Conservation (phyloP, 1,284 basidiomycete genomes). For the Cutaneotrichosporon sp. region DNA sequence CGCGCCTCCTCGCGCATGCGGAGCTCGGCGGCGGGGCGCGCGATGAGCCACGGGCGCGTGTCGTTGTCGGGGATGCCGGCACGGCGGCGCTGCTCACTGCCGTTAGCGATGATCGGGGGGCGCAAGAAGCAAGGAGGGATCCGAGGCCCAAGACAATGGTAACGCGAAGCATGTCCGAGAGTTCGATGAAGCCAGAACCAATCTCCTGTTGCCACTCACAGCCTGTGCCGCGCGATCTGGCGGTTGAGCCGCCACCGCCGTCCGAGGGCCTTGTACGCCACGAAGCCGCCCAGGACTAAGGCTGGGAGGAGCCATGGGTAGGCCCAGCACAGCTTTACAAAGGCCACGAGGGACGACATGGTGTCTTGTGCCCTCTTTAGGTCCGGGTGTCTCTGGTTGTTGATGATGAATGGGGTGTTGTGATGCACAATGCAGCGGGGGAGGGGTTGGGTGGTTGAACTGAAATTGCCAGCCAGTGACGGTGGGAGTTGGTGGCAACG, state of each 20-base stretch:
- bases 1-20: slow-evolving; percentile 19
- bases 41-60: slow-evolving; percentile 26
- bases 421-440: background rate
- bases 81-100: slow-evolving; percentile 25
- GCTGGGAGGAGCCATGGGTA: background rate
- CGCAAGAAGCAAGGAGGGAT: background rate
- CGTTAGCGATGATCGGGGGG: background rate
- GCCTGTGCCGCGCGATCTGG: slow-evolving; percentile 12
- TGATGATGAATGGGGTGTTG: background rate
- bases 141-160: background rate
- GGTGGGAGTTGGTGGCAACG: background rate
- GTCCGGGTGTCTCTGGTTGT: background rate
- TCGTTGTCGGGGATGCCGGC: slow-evolving; percentile 29
- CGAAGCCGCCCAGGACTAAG: background rate
- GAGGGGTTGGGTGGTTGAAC: background rate
- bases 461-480: background rate
- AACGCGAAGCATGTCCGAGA: no score
- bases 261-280: slow-evolving; percentile 3
- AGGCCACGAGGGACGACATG: slow-evolving; percentile 9
- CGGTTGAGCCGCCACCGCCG: slow-evolving; percentile 4
- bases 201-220: slow-evolving; percentile 6
- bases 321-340: slow-evolving; percentile 5
- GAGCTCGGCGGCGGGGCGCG: slow-evolving; percentile 25
- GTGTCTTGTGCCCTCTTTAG: background rate
- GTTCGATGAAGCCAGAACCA: background rate